Conservation (phyloP, 345 rosid genomes). For the Syzygium aqueum region DNA sequence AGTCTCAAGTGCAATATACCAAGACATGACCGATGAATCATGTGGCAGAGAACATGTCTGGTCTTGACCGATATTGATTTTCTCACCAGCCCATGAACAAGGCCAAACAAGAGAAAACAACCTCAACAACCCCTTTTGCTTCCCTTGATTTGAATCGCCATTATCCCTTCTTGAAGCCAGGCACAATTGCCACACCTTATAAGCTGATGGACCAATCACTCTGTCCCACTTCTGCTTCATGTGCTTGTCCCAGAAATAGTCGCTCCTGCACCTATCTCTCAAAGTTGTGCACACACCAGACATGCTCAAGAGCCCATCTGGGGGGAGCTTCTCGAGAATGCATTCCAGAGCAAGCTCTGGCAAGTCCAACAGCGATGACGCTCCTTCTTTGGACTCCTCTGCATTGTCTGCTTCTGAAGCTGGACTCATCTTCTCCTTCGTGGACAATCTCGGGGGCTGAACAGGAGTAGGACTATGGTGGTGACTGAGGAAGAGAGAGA, state of each 20-base stretch:
- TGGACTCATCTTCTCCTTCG: conserved; percentile 7
- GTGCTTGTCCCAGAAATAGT: conserved; percentile 70
- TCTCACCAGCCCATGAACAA: conserved; percentile 5
- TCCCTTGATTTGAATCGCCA: conserved; percentile 14
- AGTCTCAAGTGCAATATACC: conserved; percentile 71
- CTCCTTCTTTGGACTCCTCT: conserved; percentile 1
- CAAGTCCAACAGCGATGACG: conserved; percentile 49
- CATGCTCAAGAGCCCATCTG: conserved; percentile 58
- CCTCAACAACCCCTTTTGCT: conserved; percentile 5
- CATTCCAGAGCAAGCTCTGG: conserved; percentile 64
- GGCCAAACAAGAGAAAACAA: conserved; percentile 13
- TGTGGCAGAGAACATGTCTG: conserved; percentile 19
- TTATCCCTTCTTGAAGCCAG: conserved; percentile 24
- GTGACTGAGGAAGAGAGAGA: conserved; percentile 17
- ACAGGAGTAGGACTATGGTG: conserved; percentile 24
- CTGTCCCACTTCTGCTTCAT: conserved; percentile 67
- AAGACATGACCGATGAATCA: conserved; percentile 57
- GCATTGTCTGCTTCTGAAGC: conserved; percentile 6
- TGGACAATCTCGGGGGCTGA: conserved; percentile 15
- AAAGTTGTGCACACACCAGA: conserved; percentile 59
- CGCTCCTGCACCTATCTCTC: conserved; percentile 58
- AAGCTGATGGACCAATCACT: conserved; percentile 60
- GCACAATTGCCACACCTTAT: conserved; percentile 47
- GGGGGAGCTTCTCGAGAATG: conserved; percentile 68
- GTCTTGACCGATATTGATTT: conserved; percentile 2